These are phyloP conservation scores for Penicillium cinerascens DNA, from an alignment of 495 filamentous ascomycete species.

Conservation along the genomic window DNA sequence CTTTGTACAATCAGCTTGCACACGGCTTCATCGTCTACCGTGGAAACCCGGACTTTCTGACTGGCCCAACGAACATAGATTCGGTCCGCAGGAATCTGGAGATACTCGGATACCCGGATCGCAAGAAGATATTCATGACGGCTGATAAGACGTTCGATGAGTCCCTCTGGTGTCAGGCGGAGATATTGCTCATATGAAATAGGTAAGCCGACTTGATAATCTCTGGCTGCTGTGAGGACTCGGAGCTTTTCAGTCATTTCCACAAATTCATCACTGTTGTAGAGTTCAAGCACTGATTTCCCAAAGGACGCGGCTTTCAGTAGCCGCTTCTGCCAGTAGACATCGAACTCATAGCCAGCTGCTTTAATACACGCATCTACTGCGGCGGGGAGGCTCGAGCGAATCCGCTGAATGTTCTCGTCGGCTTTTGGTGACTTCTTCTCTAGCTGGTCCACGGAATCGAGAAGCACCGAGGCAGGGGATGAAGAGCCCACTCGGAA, in stretches of 20 bases:
- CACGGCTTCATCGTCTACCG: slow-evolving; percentile 82
- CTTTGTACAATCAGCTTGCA: slow-evolving; percentile 84
- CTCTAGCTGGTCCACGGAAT: slow-evolving; percentile 88
- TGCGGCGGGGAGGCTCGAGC: slow-evolving; percentile 78
- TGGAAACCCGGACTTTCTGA: slow-evolving; percentile 82
- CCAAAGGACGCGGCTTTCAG: slow-evolving; percentile 94
- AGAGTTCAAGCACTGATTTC: slow-evolving; percentile 93
- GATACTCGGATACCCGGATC: slow-evolving; percentile 81
- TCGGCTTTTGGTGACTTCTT: slow-evolving; percentile 95
- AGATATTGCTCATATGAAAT: slow-evolving; percentile 90
- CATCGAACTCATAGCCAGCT: slow-evolving; percentile 84
- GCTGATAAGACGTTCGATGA: slow-evolving; percentile 81
- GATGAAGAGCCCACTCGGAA: slow-evolving; percentile 84
- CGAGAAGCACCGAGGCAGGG: slow-evolving; percentile 83
- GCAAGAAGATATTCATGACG: slow-evolving; percentile 90
- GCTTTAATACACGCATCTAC: slow-evolving; percentile 90
- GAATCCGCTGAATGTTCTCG: slow-evolving; percentile 92
- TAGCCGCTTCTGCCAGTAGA: slow-evolving; percentile 91
- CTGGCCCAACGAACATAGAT: slow-evolving; percentile 97
- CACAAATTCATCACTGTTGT: slow-evolving; percentile 96
- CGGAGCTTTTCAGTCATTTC: slow-evolving; percentile 95
- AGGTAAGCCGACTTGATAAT: slow-evolving; percentile 85
- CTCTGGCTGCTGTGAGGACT: slow-evolving; percentile 86
- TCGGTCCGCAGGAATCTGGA: slow-evolving; percentile 78
- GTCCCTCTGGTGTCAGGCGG: slow-evolving; percentile 80